Evolutionary conservation across 164 flowering plant genomes (phyloP).

Genomic region (Vitis riparia): DNA sequence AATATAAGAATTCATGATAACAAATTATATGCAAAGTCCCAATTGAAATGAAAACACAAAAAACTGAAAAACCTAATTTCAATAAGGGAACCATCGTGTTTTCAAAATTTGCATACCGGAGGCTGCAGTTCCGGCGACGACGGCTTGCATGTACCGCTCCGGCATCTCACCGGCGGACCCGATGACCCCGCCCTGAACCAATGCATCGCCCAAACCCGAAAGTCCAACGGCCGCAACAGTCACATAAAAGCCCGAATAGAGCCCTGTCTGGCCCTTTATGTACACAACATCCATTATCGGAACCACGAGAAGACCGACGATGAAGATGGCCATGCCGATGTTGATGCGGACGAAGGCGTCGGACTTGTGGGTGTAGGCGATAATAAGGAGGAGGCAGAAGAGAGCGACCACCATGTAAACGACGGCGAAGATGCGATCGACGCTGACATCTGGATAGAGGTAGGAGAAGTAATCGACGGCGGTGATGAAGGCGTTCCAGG

Average conservation of each 20-base stretch:
- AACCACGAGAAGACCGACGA: constrained; percentile 54
- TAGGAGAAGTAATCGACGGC: constrained; percentile 95
- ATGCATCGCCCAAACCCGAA: constrained; percentile 74
- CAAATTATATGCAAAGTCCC: no score
- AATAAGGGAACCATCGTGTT: not conserved
- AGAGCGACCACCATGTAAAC: constrained; percentile 73
- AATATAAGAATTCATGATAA: no score
- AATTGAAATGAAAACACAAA: not conserved
- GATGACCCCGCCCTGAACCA: constrained; percentile 80
- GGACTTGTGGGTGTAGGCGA: constrained; percentile 54
- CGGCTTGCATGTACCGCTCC: constrained; percentile 91
- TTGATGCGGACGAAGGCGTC: constrained; percentile 58
- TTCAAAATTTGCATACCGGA: constrained; percentile 55
- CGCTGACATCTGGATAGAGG: constrained; percentile 77
- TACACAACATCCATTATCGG: constrained; percentile 73
- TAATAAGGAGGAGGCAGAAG: constrained; percentile 39
- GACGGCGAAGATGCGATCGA: constrained; percentile 85
- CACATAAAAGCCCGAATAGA: constrained; percentile 63
- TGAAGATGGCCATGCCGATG: constrained; percentile 62
- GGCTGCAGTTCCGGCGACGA: constrained; percentile 94
- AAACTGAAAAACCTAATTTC: not conserved
- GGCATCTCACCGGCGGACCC: constrained; percentile 97
- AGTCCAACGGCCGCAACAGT: constrained; percentile 59
- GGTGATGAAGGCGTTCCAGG: constrained; percentile 98
- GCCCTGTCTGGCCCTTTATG: constrained; percentile 61